Evolutionary conservation across 2,329 filamentous ascomycete genomes (phyloP), one percentile per base, ranked within the genome.

Genomic region (Phialophora macrospora): DNA sequence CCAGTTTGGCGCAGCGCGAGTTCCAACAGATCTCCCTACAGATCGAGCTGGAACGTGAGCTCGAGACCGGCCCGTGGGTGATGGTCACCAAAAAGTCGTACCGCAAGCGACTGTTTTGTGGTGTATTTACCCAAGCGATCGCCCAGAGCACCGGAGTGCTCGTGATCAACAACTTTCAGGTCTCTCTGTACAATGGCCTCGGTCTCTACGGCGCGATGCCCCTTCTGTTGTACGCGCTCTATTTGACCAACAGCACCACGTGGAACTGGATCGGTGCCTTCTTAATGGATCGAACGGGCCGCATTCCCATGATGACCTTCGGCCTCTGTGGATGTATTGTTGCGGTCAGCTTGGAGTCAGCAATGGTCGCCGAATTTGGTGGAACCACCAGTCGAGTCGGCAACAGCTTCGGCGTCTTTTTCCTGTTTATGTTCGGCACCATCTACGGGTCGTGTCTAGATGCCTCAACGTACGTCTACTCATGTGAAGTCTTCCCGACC

Each of bases 321-420:
- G 30, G 30, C 30, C 30, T 30, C 30, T 30, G 30, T 9, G 30
- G 30, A 6, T 30, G 30, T 9, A 30, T 30, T 30, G 30, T 30
- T 9, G 30, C 30, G 6, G 30, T 30, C 30, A 30, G 30, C 30
- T 9, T 30, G 30, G 30, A 30, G 30, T 9, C 30, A 9, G 30
- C 30, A 8, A 30, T 30, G 30, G 30, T 30, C 6, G 30, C 30
- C 30, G 30, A 30, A 30, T 30, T 54, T 8, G 65, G 61, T 2
- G 71, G 75, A 3, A 73, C 75, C 11, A 72, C 73, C 22, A 77
- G 75, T 4, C 76, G 74, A 2, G 75, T 80, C 0, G 78, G 79
- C 63, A 78, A 79, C 71, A 72, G 77, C 55, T 80, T 77, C 70
- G 73, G 79, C 66, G 77, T 75, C 60, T 75, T 76, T 46, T 70